These are phyloP conservation scores for Geotrichum aggregatum DNA, from an alignment of 1,139 yeast genomes.

Conservation along the genomic window DNA sequence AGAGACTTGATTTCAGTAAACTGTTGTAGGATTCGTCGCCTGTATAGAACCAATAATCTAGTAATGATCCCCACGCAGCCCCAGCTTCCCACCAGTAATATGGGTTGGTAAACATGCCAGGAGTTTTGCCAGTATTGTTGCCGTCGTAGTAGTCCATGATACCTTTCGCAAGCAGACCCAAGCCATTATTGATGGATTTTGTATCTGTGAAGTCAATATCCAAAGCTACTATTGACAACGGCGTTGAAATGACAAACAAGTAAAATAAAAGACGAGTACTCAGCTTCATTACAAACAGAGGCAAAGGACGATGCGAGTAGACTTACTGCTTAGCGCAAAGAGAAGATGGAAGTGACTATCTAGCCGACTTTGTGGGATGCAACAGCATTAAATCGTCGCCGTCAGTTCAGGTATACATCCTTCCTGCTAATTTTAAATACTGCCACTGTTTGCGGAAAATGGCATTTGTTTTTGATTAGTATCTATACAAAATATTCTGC, in stretches of 20 bases:
- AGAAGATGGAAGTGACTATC: no score
- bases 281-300: neutral
- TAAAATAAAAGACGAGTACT: neutral
- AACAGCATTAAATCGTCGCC: no score
- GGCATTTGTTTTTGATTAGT: no score
- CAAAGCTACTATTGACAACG: constrained; percentile 6
- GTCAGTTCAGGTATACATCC: no score
- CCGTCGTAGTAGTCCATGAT: constrained; percentile 84
- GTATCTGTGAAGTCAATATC: constrained; percentile 26
- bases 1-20: constrained; percentile 53
- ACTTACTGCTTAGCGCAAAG: no score
- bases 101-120: constrained; percentile 72
- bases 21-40: constrained; percentile 57
- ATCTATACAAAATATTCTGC: no score
- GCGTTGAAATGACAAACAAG: neutral
- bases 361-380: no score
- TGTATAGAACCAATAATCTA: constrained; percentile 64
- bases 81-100: constrained; percentile 97
- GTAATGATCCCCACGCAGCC: constrained; percentile 74
- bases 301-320: no score
- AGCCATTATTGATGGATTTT: constrained; percentile 41
- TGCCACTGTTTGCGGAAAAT: no score
- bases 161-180: constrained; percentile 51
- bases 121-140: constrained; percentile 54
- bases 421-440: no score